Evolutionary conservation across 164 flowering plant genomes (phyloP).

Genomic region (Annona squamosa): DNA sequence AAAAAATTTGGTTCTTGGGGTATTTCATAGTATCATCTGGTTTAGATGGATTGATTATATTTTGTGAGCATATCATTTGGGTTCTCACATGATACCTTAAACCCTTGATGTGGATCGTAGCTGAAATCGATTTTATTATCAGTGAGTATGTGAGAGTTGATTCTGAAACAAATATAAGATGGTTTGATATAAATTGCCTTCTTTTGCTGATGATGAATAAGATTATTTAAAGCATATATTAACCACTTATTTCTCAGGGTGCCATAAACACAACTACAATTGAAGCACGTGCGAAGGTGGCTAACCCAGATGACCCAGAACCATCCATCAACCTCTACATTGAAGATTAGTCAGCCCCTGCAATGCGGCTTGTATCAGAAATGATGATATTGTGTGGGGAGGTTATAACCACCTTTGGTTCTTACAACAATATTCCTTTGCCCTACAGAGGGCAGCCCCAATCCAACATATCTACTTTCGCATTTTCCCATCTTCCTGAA

Average conservation of each 20-base stretch:
- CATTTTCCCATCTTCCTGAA: conserved; percentile 89
- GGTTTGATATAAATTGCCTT: no score
- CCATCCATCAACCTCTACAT: conserved; percentile 83
- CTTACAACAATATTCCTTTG: conserved; percentile 59
- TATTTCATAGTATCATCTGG: no score
- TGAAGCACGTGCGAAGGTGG: conserved; percentile 79
- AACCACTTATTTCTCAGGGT: conserved; percentile 40
- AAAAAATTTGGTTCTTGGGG: no score
- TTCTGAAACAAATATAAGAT: no score
- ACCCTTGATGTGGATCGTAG: no score
- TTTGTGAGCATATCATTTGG: no score
- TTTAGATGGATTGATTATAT: no score
- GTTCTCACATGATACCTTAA: no score
- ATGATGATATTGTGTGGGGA: conserved; percentile 99
- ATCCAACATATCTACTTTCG: conserved; percentile 56
- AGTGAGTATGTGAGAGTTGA: no score
- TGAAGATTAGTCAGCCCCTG: conserved; percentile 81
- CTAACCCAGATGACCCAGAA: conserved; percentile 81
- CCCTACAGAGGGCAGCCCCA: conserved; percentile 98
- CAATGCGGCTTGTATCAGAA: conserved; percentile 94
- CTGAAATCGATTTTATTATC: no score
- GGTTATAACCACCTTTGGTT: conserved; percentile 75
- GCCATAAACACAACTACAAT: conserved; percentile 67
- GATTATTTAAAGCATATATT: neutral
- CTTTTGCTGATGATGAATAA: no score